These are phyloP conservation scores for Craterostigma plantagineum DNA, from an alignment of 257 asterid species.

Conservation along the genomic window DNA sequence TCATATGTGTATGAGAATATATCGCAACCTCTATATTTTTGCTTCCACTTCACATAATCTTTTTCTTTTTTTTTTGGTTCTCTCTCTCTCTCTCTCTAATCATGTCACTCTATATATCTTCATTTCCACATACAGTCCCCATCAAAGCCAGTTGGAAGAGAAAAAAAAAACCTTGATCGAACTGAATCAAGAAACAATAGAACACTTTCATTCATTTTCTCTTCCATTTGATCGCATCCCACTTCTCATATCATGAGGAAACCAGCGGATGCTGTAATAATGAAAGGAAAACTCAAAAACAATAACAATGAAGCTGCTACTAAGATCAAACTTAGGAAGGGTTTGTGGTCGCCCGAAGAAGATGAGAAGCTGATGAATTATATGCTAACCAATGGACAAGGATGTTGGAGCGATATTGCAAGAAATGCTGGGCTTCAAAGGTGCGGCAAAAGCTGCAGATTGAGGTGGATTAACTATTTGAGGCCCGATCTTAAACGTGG, in stretches of 20 bases:
- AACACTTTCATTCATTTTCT: too few relatives aligned
- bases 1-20: conserved; percentile 30
- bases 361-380: conserved; percentile 67
- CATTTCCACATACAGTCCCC: conserved; percentile 42
- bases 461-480: conserved; percentile 71
- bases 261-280: conserved; percentile 13
- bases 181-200: neutral
- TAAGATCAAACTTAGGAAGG: conserved; percentile 44
- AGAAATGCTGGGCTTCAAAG: conserved; percentile 61
- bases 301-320: neutral
- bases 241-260: conserved; percentile 15
- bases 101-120: conserved; percentile 25
- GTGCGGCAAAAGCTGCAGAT: conserved; percentile 77
- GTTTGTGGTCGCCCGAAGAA: conserved; percentile 84
- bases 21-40: conserved; percentile 13
- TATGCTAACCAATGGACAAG: conserved; percentile 65
- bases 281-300: conserved; percentile 7
- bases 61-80: neutral
- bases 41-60: conserved; percentile 97
- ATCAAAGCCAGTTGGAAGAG: conserved; percentile 24
- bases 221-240: too few relatives aligned
- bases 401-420: conserved; percentile 88
- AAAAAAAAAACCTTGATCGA: conserved; percentile 1
- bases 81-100: conserved; percentile 17
- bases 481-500: conserved; percentile 81